phyloP scores from a whole-genome alignment of 108 stramenopile species.

The Chaetoceros tenuissimus region DNA sequence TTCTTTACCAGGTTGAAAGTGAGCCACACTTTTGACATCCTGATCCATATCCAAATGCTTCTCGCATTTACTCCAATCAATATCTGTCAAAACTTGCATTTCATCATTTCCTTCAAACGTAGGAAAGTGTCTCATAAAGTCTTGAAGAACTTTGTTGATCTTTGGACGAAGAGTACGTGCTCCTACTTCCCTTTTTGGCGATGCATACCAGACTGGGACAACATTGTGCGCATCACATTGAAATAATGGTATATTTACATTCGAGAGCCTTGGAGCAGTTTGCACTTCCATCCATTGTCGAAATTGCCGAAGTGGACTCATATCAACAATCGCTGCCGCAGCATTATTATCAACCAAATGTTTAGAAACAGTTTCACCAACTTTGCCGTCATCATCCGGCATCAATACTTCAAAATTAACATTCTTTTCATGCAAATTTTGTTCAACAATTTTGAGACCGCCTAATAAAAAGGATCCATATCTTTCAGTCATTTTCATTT shows the following conservation, averaged over 20 bases:
- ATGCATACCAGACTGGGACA: slow-evolving; percentile 94
- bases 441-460: slow-evolving; percentile 76
- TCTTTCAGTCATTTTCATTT: slow-evolving; percentile 61
- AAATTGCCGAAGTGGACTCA: slow-evolving; percentile 74
- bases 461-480: slow-evolving; percentile 83
- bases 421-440: slow-evolving; percentile 39
- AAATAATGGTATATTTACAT: slow-evolving; percentile 50
- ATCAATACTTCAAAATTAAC: slow-evolving; percentile 81
- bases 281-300: slow-evolving; percentile 61
- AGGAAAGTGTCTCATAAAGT: slow-evolving; percentile 74
- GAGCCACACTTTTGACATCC: slow-evolving; percentile 41
- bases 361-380: slow-evolving; percentile 37
- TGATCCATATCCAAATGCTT: slow-evolving; percentile 53
- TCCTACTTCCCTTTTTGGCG: slow-evolving; percentile 87
- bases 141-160: slow-evolving; percentile 69
- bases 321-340: slow-evolving; percentile 77
- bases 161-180: slow-evolving; percentile 94
- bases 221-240: slow-evolving; percentile 99
- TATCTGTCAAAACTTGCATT: background rate
- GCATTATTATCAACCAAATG: slow-evolving; percentile 27
- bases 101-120: slow-evolving; percentile 40
- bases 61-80: slow-evolving; percentile 35
- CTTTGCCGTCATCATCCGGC: slow-evolving; percentile 28
- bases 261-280: slow-evolving; percentile 33
- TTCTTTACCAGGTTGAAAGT: slow-evolving; percentile 60